A percentile compares a stretch with the other conserved stretches of the same genome.
Conservation (phyloP, 106 monocot genomes). For the Dendrobium officinale region DNA sequence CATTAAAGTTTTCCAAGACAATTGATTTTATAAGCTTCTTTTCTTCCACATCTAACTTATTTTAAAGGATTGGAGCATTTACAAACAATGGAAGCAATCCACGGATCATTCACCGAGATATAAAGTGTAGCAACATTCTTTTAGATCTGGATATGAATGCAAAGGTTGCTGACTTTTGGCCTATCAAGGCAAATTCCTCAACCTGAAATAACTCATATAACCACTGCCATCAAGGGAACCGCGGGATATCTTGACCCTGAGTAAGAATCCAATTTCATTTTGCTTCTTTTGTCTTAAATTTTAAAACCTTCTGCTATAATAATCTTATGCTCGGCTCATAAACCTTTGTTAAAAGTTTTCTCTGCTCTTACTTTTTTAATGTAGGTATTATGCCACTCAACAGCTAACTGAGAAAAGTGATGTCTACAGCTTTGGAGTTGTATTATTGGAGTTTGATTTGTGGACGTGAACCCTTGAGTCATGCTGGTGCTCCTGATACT, state of each 20-base stretch:
- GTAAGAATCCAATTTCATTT: constrained; percentile 10
- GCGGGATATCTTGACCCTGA: constrained; percentile 45
- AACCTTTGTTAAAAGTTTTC: background rate
- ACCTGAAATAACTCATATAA: constrained; percentile 26
- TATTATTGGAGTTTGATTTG: constrained; percentile 50
- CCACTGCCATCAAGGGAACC: constrained; percentile 37
- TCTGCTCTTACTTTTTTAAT: background rate
- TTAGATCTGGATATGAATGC: constrained; percentile 35
- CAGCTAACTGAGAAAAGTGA: constrained; percentile 57
- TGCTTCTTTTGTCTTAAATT: background rate
- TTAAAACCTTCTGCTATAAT: background rate
- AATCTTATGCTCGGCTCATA: background rate
- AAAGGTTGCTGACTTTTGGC: constrained; percentile 38
- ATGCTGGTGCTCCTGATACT: constrained; percentile 45
- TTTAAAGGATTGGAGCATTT: constrained; percentile 28
- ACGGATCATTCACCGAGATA: constrained; percentile 38
- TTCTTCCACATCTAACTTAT: background rate
- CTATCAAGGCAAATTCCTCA: constrained; percentile 30
- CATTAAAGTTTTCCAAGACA: background rate
- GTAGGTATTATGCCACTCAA: constrained; percentile 37
- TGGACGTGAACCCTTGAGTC: constrained; percentile 45
- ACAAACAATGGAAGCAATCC: constrained; percentile 33
- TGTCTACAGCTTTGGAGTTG: constrained; percentile 55
- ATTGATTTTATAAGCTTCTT: background rate
- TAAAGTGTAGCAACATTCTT: constrained; percentile 48